Base-by-base conservation (phyloP, 108 stramenopile species). In the Nitzschia inconspicua region DNA sequence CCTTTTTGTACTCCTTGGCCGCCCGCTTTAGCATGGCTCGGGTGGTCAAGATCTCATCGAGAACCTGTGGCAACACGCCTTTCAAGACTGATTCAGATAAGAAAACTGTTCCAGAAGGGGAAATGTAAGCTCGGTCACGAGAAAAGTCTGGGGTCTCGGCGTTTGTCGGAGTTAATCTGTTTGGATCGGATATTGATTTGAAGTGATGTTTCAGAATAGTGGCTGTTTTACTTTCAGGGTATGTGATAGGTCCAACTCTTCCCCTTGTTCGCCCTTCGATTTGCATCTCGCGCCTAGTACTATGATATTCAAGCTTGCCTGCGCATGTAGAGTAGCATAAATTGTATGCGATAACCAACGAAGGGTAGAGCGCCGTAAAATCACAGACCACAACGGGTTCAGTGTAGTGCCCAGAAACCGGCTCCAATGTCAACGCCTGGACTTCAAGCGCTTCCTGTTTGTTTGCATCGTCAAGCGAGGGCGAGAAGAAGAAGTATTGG, bases 381-480 rank as follows among this genome's bases (percentile, higher is more conserved):
- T 99, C 98, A 37, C 97, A 91, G 4, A 98, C 97, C 20, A 96
- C 90, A 19, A 99, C 86, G 7, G 98, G 98, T 24, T 96, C 94
- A 16, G 70, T 68, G 56, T 96, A 93, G 57, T 97, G 85, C 14
- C 84, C 92, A 39, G 85, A 86, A 36, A 78, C 49, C 2, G 98
- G 98, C 65, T 99, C 98, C 28, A 93, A 71, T 4, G 86, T 93
- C 57, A 93, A 43, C 27, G 91, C 91, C 55, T 93, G 91, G 23
- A 87, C 87, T 72, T 93, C 88, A 4, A 93, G 65, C 20, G 88
- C 92, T 70, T 93, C 92, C 70, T 93, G 92, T 23, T 65, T 68
- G n/a, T 81, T 69, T n/a, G 84, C 72, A 57, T 89, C 92, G 2
- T 62, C 54, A 41, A 83, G 78, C 20, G 84, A 85, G n/a, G 92